Evolutionary conservation across 148 eudicot genomes (phyloP).

Genomic region (Fagopyrum tataricum): DNA sequence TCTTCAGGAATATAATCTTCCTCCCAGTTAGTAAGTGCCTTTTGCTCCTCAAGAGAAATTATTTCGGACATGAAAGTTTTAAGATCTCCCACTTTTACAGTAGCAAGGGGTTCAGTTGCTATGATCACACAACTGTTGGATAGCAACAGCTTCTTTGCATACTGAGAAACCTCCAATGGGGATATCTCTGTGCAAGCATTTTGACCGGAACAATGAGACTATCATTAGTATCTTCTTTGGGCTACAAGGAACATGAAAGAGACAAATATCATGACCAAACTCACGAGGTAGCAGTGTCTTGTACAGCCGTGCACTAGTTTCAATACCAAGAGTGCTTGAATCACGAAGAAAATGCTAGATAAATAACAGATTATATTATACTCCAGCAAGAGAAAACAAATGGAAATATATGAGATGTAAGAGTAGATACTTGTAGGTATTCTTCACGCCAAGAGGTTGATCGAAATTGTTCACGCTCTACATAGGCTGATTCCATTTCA

Average conservation of each 20-base stretch:
- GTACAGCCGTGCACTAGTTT: background rate
- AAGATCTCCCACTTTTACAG: constrained; percentile 51
- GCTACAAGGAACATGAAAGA: background rate
- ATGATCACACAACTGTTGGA: background rate
- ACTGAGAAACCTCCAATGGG: background rate
- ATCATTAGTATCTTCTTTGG: background rate
- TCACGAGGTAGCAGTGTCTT: constrained; percentile 9
- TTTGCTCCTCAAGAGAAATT: constrained; percentile 42
- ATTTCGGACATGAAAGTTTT: constrained; percentile 36
- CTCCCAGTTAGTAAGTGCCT: constrained; percentile 20
- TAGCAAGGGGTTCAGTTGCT: constrained; percentile 27
- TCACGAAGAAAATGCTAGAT: background rate
- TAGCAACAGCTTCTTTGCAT: background rate
- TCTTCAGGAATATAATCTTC: background rate
- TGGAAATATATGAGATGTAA: background rate
- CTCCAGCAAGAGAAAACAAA: background rate
- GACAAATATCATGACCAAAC: background rate
- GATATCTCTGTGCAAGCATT: background rate
- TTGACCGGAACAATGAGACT: background rate
- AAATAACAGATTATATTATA: background rate
- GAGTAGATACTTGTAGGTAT: constrained; percentile 47
- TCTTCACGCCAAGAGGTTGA: constrained; percentile 64
- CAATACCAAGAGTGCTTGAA: background rate
- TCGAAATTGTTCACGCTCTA: constrained; percentile 76
- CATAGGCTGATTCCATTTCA: constrained; percentile 76